A percentile compares a stretch with the other conserved stretches of the same genome.
Conservation (phyloP, 2,329 filamentous ascomycete species). For the Bisporella sp. region DNA sequence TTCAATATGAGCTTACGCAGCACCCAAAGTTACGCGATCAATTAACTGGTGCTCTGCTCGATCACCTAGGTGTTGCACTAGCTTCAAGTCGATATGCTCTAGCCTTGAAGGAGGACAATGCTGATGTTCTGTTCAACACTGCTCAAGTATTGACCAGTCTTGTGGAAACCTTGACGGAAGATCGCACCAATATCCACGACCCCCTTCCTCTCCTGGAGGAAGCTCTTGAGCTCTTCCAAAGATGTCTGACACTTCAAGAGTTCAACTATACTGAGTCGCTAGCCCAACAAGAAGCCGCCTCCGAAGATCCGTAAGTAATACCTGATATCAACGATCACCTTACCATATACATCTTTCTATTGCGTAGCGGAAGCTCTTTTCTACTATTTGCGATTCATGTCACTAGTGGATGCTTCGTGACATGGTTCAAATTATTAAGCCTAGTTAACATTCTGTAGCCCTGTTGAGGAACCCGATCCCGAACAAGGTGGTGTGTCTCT, state of each 20-base stretch:
- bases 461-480: slow-evolving; percentile 25
- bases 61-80: slow-evolving; percentile 53
- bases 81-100: slow-evolving; percentile 58
- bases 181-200: slow-evolving; percentile 34
- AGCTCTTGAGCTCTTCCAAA: slow-evolving; percentile 51
- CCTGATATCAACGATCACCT: too few relatives aligned
- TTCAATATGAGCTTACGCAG: slow-evolving; percentile 64
- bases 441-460: not conserved
- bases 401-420: not conserved
- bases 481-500: slow-evolving; percentile 27
- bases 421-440: not conserved
- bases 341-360: too few relatives aligned
- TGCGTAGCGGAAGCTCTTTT: too few relatives aligned
- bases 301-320: slow-evolving; percentile 8
- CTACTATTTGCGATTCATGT: not conserved
- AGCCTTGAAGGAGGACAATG: slow-evolving; percentile 51
- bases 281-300: slow-evolving; percentile 22
- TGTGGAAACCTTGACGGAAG: slow-evolving; percentile 49
- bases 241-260: slow-evolving; percentile 47
- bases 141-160: slow-evolving; percentile 62
- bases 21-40: slow-evolving; percentile 54
- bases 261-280: slow-evolving; percentile 38
- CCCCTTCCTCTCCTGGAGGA: slow-evolving; percentile 48
- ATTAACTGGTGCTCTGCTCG: slow-evolving; percentile 44
- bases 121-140: slow-evolving; percentile 65